Conservation (phyloP, 2,329 filamentous ascomycete species). For the Colletotrichum tropicale region DNA sequence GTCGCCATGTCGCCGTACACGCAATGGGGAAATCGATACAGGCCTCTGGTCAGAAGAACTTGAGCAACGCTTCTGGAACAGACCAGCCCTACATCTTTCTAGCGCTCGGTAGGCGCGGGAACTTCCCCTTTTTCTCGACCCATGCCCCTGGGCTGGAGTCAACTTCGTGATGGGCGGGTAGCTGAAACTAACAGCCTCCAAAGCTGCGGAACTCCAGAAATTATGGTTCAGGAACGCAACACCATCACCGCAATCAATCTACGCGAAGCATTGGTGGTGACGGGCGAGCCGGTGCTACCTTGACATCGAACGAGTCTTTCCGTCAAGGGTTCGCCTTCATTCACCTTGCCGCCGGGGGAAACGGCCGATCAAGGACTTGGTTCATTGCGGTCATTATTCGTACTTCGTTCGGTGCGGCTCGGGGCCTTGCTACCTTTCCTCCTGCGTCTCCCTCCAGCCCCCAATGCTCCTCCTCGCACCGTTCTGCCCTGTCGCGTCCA, state of each 20-base stretch:
- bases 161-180: not conserved
- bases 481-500: conserved; percentile 15
- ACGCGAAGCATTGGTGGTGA: not conserved
- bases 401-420: not conserved
- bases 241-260: not conserved
- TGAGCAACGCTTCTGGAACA: not conserved
- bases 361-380: not conserved
- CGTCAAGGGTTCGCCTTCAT: not conserved
- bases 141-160: not conserved
- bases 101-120: not conserved
- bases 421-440: not conserved
- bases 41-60: not conserved
- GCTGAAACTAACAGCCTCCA: not conserved
- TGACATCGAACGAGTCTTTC: not conserved
- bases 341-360: not conserved
- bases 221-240: not conserved
- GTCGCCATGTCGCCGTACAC: not conserved
- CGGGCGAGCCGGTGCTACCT: not conserved
- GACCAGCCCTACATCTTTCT: not conserved
- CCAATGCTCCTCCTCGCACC: conserved; percentile 9
- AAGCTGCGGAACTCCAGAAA: not conserved
- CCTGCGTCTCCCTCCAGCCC: conserved; percentile 6
- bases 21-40: not conserved
- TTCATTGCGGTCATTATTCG: not conserved
- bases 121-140: not conserved